phyloP scores from a whole-genome alignment of 306 rosid species.

The Castanea mollissima region DNA sequence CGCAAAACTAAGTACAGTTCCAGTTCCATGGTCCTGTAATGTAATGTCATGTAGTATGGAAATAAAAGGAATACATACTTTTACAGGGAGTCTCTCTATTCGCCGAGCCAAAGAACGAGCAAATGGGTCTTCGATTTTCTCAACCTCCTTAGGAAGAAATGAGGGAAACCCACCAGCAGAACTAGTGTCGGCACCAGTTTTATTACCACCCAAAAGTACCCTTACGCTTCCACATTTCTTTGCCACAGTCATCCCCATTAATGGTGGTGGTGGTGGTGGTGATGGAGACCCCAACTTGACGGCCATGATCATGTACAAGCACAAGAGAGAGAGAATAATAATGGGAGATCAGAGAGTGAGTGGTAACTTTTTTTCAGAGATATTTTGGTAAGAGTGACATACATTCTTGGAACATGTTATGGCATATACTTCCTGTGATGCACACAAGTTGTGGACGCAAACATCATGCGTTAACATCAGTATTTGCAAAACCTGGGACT shows the following conservation, averaged over 20 bases:
- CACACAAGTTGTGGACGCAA: too few species aligned
- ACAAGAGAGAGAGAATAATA: too few species aligned
- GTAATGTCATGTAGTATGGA: too few species aligned
- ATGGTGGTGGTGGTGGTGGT: background rate
- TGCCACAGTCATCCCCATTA: background rate
- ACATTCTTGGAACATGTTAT: too few species aligned
- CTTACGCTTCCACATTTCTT: slow-evolving; percentile 15
- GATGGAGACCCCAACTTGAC: slow-evolving; percentile 10
- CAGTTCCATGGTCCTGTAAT: too few species aligned
- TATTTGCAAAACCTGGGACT: too few species aligned
- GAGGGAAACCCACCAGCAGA: slow-evolving; percentile 50
- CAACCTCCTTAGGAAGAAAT: slow-evolving; percentile 72
- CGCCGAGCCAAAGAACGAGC: slow-evolving; percentile 67
- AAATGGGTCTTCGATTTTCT: slow-evolving; percentile 64
- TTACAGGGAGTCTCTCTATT: slow-evolving; percentile 71
- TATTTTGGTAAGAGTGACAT: too few species aligned
- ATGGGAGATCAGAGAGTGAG: too few species aligned
- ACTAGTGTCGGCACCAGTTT: background rate
- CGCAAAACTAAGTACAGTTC: too few species aligned
- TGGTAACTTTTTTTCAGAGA: too few species aligned
- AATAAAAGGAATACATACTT: slow-evolving; percentile 24
- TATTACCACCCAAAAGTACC: background rate
- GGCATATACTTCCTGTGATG: too few species aligned
- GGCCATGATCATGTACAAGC: background rate
- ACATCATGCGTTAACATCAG: too few species aligned